Percentiles rank a stretch among this genome's conserved stretches.
phyloP scores from a whole-genome alignment of 345 rosid species.

The Mangifera indica region DNA sequence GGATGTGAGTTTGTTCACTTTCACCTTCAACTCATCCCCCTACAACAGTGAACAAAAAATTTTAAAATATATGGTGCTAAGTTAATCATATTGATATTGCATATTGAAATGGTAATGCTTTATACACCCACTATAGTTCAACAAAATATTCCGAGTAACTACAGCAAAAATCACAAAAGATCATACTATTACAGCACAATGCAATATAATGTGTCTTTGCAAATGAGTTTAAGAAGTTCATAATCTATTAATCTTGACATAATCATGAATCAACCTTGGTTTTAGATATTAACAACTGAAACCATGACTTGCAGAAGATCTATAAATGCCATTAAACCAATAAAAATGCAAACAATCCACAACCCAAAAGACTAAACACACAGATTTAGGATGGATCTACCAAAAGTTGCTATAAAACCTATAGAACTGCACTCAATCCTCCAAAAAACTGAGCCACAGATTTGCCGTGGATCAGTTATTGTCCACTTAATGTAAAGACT shows the following conservation, averaged over 20 bases:
- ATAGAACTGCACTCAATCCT: not conserved
- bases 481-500: not conserved
- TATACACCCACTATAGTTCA: not conserved
- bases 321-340: not conserved
- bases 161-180: not conserved
- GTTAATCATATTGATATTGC: no score
- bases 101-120: not conserved
- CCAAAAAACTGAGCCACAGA: not conserved
- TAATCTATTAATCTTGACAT: not conserved
- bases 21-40: slow-evolving; percentile 82
- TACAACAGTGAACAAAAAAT: slow-evolving; percentile 26
- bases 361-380: not conserved
- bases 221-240: not conserved
- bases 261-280: not conserved
- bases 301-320: not conserved
- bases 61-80: not conserved
- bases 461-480: not conserved
- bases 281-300: not conserved
- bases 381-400: not conserved
- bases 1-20: slow-evolving; percentile 87
- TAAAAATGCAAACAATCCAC: not conserved
- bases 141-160: not conserved
- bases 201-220: not conserved
- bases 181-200: not conserved
- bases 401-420: not conserved